phyloP scores from a whole-genome alignment of 352 stramenopile genomes.

The Globisporangium iwayamae region DNA sequence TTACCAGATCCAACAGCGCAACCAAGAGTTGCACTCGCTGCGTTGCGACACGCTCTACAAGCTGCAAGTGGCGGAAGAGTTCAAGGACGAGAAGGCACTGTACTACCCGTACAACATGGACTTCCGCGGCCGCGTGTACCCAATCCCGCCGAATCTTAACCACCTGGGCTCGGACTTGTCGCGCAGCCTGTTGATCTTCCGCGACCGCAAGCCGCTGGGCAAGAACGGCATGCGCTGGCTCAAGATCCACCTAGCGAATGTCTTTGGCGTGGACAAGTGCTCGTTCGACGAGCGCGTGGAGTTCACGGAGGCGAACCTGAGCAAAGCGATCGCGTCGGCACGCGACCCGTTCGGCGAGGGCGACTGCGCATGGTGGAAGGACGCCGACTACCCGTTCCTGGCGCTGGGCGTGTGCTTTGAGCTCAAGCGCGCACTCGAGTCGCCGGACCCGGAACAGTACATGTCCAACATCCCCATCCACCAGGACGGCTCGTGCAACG shows the following conservation, averaged over 20 bases:
- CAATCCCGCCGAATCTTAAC: constrained; percentile 98
- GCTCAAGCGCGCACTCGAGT: constrained; percentile 91
- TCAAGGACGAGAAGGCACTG: constrained; percentile 94
- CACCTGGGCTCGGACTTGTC: constrained; percentile 99
- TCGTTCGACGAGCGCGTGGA: constrained; percentile 96
- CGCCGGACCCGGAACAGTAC: constrained; percentile 89
- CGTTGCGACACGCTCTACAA: too few species aligned
- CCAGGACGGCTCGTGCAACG: constrained; percentile 73
- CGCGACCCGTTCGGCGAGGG: constrained; percentile 86
- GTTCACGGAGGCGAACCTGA: constrained; percentile 93
- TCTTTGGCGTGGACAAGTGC: constrained; percentile 44
- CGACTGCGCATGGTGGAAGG: constrained; percentile 92
- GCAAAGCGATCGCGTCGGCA: constrained; percentile 91
- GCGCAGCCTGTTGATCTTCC: constrained; percentile 95
- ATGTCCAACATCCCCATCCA: constrained; percentile 96
- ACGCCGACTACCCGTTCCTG: constrained; percentile 97
- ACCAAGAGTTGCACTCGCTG: too few species aligned
- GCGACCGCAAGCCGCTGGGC: constrained; percentile 93
- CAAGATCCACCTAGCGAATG: constrained; percentile 96
- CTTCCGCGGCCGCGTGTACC: constrained; percentile 98
- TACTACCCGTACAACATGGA: constrained; percentile 99
- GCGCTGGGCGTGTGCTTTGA: constrained; percentile 96
- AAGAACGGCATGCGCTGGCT: constrained; percentile 96
- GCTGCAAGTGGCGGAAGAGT: constrained; percentile 94
- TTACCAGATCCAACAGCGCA: too few species aligned